Percentiles rank a stretch among this genome's conserved stretches.
Evolutionary conservation across 345 rosid species (phyloP).

Genomic region (Hevea brasiliensis): DNA sequence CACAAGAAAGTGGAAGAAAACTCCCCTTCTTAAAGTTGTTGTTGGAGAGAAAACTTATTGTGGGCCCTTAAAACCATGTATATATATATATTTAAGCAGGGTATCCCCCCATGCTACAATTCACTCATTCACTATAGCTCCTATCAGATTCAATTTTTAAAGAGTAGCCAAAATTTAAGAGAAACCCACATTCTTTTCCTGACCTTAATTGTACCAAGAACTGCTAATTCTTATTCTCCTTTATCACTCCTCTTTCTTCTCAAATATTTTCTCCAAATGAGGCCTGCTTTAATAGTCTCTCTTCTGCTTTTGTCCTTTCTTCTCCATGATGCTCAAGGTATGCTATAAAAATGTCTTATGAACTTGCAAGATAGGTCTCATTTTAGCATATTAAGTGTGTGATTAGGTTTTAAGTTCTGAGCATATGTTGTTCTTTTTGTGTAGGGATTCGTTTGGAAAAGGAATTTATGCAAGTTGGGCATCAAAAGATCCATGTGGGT

Average conservation of each 20-base stretch:
- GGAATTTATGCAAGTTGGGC: conserved; percentile 17
- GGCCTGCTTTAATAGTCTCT: conserved; percentile 4
- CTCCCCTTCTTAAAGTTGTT: background rate
- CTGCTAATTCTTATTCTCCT: background rate
- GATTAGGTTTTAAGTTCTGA: too few species aligned
- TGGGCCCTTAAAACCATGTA: background rate
- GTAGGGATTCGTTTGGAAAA: conserved; percentile 25
- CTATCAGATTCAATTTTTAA: conserved; percentile 7
- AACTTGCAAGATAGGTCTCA: background rate
- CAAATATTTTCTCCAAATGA: conserved; percentile 10
- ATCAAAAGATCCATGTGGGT: conserved; percentile 3
- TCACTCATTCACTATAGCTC: background rate
- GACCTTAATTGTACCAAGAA: background rate
- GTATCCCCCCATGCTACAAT: background rate
- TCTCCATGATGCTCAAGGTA: conserved; percentile 15
- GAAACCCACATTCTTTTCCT: background rate
- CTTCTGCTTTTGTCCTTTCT: conserved; percentile 13
- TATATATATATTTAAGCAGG: background rate
- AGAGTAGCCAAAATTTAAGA: background rate
- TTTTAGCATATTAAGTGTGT: too few species aligned
- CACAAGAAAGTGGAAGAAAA: conserved; percentile 22
- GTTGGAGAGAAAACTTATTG: conserved; percentile 5
- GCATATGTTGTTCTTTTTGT: background rate
- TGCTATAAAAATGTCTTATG: background rate
- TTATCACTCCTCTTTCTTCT: background rate